Evolutionary conservation across 768 basidiomycete genomes (phyloP).

Genomic region (Nidularia pulvinata): DNA sequence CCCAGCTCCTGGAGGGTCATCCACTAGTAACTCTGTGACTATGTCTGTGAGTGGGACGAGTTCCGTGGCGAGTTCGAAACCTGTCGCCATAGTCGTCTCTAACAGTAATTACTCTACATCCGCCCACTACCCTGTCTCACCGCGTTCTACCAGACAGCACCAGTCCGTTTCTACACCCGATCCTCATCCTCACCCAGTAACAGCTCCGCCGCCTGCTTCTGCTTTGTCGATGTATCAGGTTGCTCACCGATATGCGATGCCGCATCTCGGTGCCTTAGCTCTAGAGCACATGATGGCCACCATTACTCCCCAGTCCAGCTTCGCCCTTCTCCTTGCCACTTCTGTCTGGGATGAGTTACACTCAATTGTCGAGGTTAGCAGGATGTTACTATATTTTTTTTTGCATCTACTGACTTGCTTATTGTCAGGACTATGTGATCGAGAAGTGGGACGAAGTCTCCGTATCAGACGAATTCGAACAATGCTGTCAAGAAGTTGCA

Average conservation of each 20-base stretch:
- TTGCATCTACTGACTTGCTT: background rate
- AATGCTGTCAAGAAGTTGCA: constrained; percentile 70
- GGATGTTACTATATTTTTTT: constrained; percentile 10
- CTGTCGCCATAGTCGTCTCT: constrained; percentile 35
- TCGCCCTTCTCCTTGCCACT: constrained; percentile 70
- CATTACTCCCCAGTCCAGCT: constrained; percentile 64
- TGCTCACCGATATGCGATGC: constrained; percentile 75
- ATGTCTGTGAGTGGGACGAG: constrained; percentile 8
- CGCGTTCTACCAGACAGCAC: constrained; percentile 32
- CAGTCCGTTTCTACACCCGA: constrained; percentile 43
- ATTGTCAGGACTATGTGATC: constrained; percentile 65
- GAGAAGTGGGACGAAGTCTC: constrained; percentile 78
- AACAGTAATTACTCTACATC: constrained; percentile 27
- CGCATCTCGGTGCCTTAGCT: constrained; percentile 62
- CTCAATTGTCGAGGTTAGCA: constrained; percentile 52
- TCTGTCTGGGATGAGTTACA: constrained; percentile 67
- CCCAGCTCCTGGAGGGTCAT: constrained; percentile 12
- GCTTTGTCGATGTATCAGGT: constrained; percentile 77
- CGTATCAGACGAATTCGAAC: constrained; percentile 61
- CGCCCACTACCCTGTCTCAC: constrained; percentile 46
- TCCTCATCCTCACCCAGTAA: constrained; percentile 72
- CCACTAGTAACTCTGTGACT: constrained; percentile 14
- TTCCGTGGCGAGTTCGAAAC: constrained; percentile 25
- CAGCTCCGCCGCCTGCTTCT: constrained; percentile 62
- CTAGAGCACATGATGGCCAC: constrained; percentile 74